Evolutionary conservation across 306 rosid genomes (phyloP).

Genomic region (Cucurbita pepo): DNA sequence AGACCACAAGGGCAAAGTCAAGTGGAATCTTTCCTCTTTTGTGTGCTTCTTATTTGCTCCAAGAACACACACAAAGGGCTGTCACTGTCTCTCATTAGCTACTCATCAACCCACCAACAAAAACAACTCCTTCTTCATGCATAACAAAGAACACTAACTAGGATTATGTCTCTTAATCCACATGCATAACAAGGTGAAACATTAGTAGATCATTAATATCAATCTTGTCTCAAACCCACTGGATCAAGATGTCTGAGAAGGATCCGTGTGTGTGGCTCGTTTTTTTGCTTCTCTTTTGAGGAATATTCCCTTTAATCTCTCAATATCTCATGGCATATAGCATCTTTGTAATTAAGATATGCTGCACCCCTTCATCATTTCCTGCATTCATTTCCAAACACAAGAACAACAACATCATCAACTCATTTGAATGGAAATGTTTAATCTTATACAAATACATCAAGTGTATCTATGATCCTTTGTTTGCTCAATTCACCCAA

Average conservation of each 20-base stretch:
- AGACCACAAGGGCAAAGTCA: not conserved
- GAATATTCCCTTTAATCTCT: not conserved
- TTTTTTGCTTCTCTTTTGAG: not conserved
- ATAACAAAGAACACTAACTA: not conserved
- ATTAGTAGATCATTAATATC: not conserved
- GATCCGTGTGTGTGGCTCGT: not conserved
- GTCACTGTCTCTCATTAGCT: not conserved
- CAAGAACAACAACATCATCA: not conserved
- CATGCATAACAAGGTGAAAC: not conserved
- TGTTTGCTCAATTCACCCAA: not conserved
- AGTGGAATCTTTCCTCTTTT: constrained; percentile 9
- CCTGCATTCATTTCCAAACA: not conserved
- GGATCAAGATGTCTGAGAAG: not conserved
- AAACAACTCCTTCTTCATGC: too few species aligned
- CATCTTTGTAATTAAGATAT: not conserved
- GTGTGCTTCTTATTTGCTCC: not conserved
- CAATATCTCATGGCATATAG: not conserved
- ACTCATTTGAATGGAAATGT: not conserved
- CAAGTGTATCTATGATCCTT: not conserved
- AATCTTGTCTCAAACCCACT: not conserved
- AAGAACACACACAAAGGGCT: not conserved
- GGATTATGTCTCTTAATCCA: not conserved
- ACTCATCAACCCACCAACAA: not conserved
- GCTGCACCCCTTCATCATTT: not conserved
- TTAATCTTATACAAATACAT: not conserved